Evolutionary conservation across 495 filamentous ascomycete genomes (phyloP).

Genomic region (Rhypophila decipiens): DNA sequence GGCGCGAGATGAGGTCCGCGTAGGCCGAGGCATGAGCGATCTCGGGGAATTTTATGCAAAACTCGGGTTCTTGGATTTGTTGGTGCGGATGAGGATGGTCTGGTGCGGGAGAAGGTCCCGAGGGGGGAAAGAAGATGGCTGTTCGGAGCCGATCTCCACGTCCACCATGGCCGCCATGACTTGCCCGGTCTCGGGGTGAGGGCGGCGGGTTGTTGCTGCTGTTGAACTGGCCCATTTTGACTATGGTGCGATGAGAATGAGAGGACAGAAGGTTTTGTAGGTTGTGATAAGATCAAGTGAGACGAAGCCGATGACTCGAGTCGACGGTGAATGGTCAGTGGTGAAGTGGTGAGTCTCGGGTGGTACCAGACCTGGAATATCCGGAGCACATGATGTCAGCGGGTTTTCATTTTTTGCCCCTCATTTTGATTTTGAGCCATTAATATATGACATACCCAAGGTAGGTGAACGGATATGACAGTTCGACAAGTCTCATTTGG

Average conservation of each 20-base stretch:
- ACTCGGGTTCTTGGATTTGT: background rate
- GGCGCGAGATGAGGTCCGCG: background rate
- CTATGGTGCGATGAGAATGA: background rate
- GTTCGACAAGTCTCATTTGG: too few species aligned
- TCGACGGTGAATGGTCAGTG: background rate
- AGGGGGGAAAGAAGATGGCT: background rate
- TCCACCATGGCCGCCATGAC: too few species aligned
- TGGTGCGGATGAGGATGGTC: too few species aligned
- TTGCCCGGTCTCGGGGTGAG: background rate
- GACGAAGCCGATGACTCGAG: background rate
- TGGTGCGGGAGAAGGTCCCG: too few species aligned
- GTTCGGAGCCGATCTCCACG: background rate
- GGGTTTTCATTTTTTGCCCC: too few species aligned
- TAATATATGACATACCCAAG: too few species aligned
- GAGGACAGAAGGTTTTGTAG: background rate
- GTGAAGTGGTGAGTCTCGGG: too few species aligned
- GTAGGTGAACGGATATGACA: too few species aligned
- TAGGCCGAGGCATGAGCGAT: background rate
- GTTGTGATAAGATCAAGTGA: background rate
- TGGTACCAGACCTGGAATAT: too few species aligned
- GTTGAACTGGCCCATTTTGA: background rate
- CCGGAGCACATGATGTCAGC: too few species aligned
- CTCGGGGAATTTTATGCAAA: background rate
- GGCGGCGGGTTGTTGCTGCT: background rate
- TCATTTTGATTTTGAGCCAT: too few species aligned